Evolutionary conservation across 345 rosid genomes (phyloP).

Genomic region (Euphorbia pulcherrima): DNA sequence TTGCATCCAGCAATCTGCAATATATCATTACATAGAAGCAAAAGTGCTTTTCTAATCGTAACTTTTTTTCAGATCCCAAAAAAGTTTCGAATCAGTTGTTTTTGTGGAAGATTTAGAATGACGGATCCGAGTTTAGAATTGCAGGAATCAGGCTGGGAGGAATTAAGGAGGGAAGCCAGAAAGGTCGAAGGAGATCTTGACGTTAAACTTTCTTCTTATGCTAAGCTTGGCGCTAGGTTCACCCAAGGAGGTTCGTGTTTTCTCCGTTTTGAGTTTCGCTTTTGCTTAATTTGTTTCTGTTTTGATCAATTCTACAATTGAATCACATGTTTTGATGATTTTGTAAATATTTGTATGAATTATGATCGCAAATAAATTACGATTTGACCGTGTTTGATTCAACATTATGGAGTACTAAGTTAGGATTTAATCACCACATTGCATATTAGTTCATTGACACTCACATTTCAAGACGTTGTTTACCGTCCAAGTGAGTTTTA

Average conservation of each 20-base stretch:
- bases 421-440: background rate
- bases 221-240: slow-evolving; percentile 91
- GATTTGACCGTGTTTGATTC: background rate
- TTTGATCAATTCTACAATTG: background rate
- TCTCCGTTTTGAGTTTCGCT: slow-evolving; percentile 1
- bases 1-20: no score
- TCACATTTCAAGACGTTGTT: background rate
- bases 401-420: background rate
- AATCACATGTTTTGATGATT: background rate
- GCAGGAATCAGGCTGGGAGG: slow-evolving; percentile 98
- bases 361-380: background rate
- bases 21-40: background rate
- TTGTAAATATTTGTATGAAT: background rate
- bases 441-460: background rate
- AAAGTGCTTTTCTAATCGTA: no score
- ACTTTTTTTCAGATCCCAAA: slow-evolving; percentile 1
- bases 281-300: background rate
- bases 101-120: slow-evolving; percentile 44
- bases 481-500: background rate
- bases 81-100: slow-evolving; percentile 23
- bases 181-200: slow-evolving; percentile 97
- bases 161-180: slow-evolving; percentile 82
- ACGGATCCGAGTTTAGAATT: slow-evolving; percentile 68
- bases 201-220: slow-evolving; percentile 94
- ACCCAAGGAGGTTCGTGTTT: slow-evolving; percentile 69